A percentile compares a stretch with the other conserved stretches of the same genome.
Evolutionary conservation across 2,329 filamentous ascomycete genomes (phyloP).

Genomic region (Septoria linicola): DNA sequence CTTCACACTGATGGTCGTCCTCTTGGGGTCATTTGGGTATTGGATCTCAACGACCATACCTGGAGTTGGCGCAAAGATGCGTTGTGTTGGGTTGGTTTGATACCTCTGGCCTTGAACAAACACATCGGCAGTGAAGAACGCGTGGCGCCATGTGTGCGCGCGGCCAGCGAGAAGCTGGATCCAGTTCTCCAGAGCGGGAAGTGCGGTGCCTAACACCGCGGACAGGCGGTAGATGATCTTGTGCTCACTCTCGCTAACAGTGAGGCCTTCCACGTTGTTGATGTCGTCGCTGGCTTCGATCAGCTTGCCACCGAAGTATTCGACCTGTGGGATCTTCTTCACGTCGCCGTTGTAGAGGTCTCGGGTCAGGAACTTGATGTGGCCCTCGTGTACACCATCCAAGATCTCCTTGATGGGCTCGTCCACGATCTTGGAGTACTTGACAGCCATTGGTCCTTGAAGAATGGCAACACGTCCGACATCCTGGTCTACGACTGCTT

Average conservation of each 20-base stretch:
- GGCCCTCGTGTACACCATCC: constrained; percentile 82
- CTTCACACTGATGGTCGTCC: constrained; percentile 81
- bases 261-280: constrained; percentile 77
- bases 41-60: constrained; percentile 88
- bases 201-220: constrained; percentile 66
- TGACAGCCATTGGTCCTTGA: constrained; percentile 88
- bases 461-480: constrained; percentile 95
- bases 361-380: constrained; percentile 74
- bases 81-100: constrained; percentile 91
- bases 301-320: constrained; percentile 93
- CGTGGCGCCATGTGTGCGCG: constrained; percentile 88
- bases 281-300: constrained; percentile 68
- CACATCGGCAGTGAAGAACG: constrained; percentile 88
- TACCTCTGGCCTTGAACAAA: constrained; percentile 95
- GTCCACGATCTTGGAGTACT: constrained; percentile 84
- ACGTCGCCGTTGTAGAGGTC: constrained; percentile 78
- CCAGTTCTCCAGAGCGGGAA: constrained; percentile 83
- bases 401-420: constrained; percentile 95
- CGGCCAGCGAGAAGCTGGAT: constrained; percentile 81
- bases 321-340: constrained; percentile 74
- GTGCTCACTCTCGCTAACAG: constrained; percentile 72
- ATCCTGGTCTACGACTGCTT: constrained; percentile 92
- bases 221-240: constrained; percentile 86
- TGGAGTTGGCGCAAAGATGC: constrained; percentile 81
- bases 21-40: constrained; percentile 75